Evolutionary conservation across 148 eudicot species (phyloP).

Genomic region (Selenicereus undatus): DNA sequence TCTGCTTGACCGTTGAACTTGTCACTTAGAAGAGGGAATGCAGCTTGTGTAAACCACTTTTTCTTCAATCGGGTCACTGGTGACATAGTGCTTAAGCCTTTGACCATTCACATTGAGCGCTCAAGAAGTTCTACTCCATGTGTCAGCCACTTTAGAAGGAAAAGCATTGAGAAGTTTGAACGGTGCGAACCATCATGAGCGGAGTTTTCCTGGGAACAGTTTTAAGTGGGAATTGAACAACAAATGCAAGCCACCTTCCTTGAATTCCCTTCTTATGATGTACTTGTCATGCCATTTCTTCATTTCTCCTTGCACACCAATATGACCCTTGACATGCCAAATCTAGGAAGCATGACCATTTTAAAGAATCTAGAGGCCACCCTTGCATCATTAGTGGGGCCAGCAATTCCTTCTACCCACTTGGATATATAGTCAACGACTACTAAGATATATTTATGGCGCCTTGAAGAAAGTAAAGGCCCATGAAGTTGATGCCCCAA

Average conservation of each 20-base stretch:
- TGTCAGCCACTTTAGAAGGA: background rate
- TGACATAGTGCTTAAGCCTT: background rate
- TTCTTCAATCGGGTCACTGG: background rate
- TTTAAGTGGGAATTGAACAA: slow-evolving; percentile 3
- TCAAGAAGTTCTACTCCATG: too few species aligned
- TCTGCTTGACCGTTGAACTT: background rate
- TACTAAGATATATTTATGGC: background rate
- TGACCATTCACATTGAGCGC: background rate
- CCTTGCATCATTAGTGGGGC: too few species aligned
- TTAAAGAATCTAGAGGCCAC: background rate
- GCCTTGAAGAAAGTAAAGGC: background rate
- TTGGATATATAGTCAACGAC: background rate
- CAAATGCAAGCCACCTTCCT: background rate
- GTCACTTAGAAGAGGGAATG: too few species aligned
- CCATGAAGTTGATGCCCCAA: background rate
- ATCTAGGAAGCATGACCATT: background rate
- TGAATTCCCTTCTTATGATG: background rate
- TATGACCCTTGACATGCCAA: background rate
- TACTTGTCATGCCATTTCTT: slow-evolving; percentile 17
- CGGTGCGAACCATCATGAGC: slow-evolving; percentile 9
- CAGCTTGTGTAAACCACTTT: background rate
- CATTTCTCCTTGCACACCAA: slow-evolving; percentile 3
- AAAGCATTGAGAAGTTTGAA: background rate
- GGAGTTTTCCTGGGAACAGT: slow-evolving; percentile 7
- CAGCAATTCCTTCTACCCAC: background rate